Evolutionary conservation across 257 asterid species (phyloP), one percentile per base, ranked within the genome.

Genomic region (Marsdenia floribunda): DNA sequence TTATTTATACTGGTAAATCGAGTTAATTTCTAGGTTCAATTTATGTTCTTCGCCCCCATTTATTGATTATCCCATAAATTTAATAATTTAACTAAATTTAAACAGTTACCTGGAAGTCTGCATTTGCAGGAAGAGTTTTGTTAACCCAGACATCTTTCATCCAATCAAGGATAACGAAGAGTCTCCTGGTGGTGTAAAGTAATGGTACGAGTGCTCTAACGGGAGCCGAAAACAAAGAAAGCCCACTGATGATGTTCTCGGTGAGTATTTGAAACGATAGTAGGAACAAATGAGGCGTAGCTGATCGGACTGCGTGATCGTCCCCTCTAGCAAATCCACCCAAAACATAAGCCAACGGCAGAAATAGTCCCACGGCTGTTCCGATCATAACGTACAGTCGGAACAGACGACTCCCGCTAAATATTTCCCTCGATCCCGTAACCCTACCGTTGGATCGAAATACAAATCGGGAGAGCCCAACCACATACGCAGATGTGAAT

Each of bases 301-400:
- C 97, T 2, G 96, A 94, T 16, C 91, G 83, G 0, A 94, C 95
- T 0, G 95, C 98, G 42, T 89, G 93, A 13, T 94, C 93, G 78
- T 94, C 98, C 0, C 96, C 98, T 29, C 97, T 80, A 0, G 97
- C 98, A 77, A 91, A 92, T 3, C 97, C 97, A 21, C 98, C 98
- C 70, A 94, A 75, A 14, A 89, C 96, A 76, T 90, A 94, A 13
- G 98, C 98, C 83, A 92, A 73, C 4, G 98, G 97, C 78, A 94
- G 55, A 79, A 94, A 92, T 74, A 92, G 55, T 2, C 97, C 98
- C 0, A 89, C 81, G 0, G 87, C 81, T 0, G 97, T 92, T 24
- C 97, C 97, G 19, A 77, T 60, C 6, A 94, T 63, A 57, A 92
- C 88, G 14, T 92, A 92, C 18, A 68, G 0, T 16, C 97, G 77